A percentile compares a stretch with the other conserved stretches of the same genome.
phyloP scores from a whole-genome alignment of 768 basidiomycete genomes.

The Heimioporus sp. region DNA sequence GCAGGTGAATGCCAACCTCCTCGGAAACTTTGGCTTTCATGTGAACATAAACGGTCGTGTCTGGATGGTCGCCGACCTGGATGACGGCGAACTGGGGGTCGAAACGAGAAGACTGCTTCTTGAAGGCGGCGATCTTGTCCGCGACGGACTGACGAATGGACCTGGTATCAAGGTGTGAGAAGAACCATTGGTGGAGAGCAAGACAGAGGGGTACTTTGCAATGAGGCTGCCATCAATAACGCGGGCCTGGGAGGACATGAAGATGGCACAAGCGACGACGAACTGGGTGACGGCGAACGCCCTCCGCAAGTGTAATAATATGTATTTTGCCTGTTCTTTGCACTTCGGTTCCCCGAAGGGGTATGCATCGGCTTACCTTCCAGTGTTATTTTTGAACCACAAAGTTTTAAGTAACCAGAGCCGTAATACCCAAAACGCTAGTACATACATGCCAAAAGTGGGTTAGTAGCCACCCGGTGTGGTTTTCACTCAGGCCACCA shows the following conservation, averaged over 20 bases:
- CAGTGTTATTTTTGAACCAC: too few species aligned
- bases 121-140: conserved; percentile 61
- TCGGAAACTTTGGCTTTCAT: conserved; percentile 97
- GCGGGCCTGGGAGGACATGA: conserved; percentile 32
- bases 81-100: conserved; percentile 90
- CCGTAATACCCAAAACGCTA: too few species aligned
- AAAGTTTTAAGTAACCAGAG: too few species aligned
- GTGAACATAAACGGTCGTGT: conserved; percentile 89
- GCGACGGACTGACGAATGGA: conserved; percentile 77
- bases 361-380: too few species aligned
- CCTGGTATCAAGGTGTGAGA: conserved; percentile 39
- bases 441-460: too few species aligned
- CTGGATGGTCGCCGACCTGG: conserved; percentile 89
- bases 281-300: neutral
- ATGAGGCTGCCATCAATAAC: conserved; percentile 85
- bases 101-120: conserved; percentile 80
- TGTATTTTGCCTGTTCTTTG: too few species aligned
- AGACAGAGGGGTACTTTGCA: conserved; percentile 62
- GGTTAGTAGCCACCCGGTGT: too few species aligned
- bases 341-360: too few species aligned
- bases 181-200: conserved; percentile 4
- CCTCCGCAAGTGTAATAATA: too few species aligned
- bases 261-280: conserved; percentile 22
- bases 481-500: too few species aligned
- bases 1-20: conserved; percentile 87